These are phyloP conservation scores for Penicillium steckii DNA, from an alignment of 495 filamentous ascomycete genomes.

Conservation along the genomic window DNA sequence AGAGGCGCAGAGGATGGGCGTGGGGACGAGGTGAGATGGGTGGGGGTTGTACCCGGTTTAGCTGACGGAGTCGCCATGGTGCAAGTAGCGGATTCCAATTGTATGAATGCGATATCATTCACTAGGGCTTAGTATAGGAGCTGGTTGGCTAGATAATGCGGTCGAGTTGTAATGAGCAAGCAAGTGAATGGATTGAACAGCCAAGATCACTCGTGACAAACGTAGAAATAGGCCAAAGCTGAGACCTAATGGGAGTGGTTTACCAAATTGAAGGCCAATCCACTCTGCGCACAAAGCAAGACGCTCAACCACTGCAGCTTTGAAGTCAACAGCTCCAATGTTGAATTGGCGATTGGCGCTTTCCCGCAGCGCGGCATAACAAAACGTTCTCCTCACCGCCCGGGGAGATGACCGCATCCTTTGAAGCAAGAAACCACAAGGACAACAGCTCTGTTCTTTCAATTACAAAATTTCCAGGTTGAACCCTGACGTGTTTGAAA, in stretches of 20 bases:
- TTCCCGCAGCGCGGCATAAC: background rate
- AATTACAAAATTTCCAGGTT: no score
- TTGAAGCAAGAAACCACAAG: background rate
- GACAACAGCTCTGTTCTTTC: no score
- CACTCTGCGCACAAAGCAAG: slow-evolving; percentile 1
- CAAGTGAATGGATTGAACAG: background rate
- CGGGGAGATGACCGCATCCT: background rate
- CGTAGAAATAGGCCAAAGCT: no score
- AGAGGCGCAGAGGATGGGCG: slow-evolving; percentile 40
- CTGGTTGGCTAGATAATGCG: background rate
- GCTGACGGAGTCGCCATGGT: slow-evolving; percentile 48
- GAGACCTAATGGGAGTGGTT: no score
- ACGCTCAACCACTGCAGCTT: background rate
- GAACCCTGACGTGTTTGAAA: no score
- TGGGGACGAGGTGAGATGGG: slow-evolving; percentile 46
- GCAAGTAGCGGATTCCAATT: background rate
- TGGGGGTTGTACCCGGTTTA: slow-evolving; percentile 46
- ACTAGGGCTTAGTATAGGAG: background rate
- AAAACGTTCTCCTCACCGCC: background rate
- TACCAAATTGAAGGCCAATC: no score
- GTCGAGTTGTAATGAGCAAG: background rate
- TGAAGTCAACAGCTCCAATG: background rate
- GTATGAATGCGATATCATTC: background rate
- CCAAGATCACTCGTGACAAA: no score
- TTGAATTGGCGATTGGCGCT: background rate